phyloP scores from a whole-genome alignment of 1,139 yeast genomes.

The Meyerozyma guilliermondii region DNA sequence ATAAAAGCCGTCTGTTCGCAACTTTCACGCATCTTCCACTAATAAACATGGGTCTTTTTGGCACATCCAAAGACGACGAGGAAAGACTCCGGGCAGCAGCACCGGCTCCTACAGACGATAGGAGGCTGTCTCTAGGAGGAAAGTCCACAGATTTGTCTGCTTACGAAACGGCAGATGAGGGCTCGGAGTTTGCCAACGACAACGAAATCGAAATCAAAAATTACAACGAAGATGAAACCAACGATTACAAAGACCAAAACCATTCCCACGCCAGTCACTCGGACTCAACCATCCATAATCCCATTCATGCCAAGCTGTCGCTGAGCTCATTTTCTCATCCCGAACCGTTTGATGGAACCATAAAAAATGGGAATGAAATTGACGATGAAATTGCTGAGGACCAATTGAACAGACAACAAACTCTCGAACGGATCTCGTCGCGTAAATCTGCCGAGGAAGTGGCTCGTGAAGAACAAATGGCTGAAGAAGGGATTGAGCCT shows the following conservation, averaged over 20 bases:
- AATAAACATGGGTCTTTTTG: not conserved
- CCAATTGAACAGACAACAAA: slow-evolving; percentile 16
- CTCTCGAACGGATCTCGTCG: slow-evolving; percentile 16
- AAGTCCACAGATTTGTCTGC: slow-evolving; percentile 15
- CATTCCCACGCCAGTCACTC: not conserved
- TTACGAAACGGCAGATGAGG: slow-evolving; percentile 36
- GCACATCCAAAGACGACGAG: not conserved
- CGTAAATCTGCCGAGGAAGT: slow-evolving; percentile 15
- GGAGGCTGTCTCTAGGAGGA: not conserved
- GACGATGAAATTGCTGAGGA: slow-evolving; percentile 10
- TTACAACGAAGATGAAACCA: slow-evolving; percentile 2
- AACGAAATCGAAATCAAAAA: slow-evolving; percentile 3
- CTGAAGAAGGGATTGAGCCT: slow-evolving; percentile 27
- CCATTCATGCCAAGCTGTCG: no score
- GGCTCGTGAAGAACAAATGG: slow-evolving; percentile 9
- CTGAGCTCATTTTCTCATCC: not conserved
- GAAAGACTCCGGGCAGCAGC: not conserved
- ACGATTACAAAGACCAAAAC: slow-evolving; percentile 7
- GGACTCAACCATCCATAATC: not conserved
- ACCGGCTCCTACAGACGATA: not conserved
- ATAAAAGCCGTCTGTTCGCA: not conserved
- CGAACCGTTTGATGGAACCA: not conserved
- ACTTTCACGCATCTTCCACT: not conserved
- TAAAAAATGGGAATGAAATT: not conserved
- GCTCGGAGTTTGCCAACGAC: not conserved